A percentile compares a stretch with the other conserved stretches of the same genome.
Evolutionary conservation across 208 protist species (phyloP).

Genomic region (Zelonia costaricensis): DNA sequence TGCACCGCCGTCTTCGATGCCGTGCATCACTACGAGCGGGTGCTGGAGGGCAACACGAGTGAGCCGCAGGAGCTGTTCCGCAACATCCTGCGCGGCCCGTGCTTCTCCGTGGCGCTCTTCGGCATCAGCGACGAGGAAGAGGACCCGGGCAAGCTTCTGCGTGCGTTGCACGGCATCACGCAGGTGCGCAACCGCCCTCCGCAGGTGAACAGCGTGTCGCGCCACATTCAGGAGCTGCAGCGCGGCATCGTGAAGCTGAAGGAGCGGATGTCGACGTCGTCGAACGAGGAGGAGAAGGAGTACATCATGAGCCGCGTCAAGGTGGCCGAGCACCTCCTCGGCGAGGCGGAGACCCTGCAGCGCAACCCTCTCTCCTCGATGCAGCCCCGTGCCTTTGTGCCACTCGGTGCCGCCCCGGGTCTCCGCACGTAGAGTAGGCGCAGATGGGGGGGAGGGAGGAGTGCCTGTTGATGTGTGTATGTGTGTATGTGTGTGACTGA

Average conservation of each 20-base stretch:
- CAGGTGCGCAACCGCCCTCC: constrained; percentile 52
- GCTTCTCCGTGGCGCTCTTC: constrained; percentile 56
- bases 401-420: constrained; percentile 31
- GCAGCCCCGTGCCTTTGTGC: constrained; percentile 43
- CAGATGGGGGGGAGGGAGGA: too few relatives aligned
- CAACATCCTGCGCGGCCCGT: constrained; percentile 49
- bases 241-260: constrained; percentile 52
- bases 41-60: constrained; percentile 35
- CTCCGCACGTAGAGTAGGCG: constrained; percentile 12
- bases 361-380: constrained; percentile 32
- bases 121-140: constrained; percentile 77
- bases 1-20: constrained; percentile 75
- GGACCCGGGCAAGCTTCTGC: constrained; percentile 50
- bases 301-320: constrained; percentile 52
- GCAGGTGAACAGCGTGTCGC: constrained; percentile 49
- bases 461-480: too few relatives aligned
- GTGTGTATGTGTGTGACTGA: neutral
- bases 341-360: constrained; percentile 45
- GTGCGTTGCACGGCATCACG: constrained; percentile 43
- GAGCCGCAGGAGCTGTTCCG: constrained; percentile 74
- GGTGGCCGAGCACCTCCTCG: constrained; percentile 42
- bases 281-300: constrained; percentile 44
- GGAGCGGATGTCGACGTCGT: constrained; percentile 36
- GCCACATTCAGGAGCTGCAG: constrained; percentile 59
- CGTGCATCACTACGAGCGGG: constrained; percentile 64